Evolutionary conservation across 495 filamentous ascomycete genomes (phyloP).

Genomic region (Neurospora terricola): DNA sequence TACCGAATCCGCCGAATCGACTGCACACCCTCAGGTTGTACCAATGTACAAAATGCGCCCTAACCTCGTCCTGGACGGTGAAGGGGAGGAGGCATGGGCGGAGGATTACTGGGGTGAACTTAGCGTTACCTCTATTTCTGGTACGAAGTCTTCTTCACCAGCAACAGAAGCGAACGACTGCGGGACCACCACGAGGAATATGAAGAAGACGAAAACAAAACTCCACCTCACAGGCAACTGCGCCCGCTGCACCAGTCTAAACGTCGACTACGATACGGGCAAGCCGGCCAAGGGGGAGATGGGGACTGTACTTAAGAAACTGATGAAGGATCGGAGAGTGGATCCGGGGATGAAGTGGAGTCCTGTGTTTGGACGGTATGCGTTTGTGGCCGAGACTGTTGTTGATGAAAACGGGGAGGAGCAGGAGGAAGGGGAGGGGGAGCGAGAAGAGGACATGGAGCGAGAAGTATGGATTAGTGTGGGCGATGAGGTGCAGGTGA

Average conservation of each 20-base stretch:
- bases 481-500: slow-evolving; percentile 62
- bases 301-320: slow-evolving; percentile 62
- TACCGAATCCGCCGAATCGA: not conserved
- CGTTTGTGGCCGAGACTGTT: slow-evolving; percentile 40
- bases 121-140: slow-evolving; percentile 18
- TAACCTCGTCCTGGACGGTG: slow-evolving; percentile 65
- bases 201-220: slow-evolving; percentile 24
- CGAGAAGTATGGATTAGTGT: slow-evolving; percentile 27
- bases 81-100: slow-evolving; percentile 51
- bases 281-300: slow-evolving; percentile 50
- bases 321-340: slow-evolving; percentile 69
- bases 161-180: not conserved
- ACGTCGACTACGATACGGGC: slow-evolving; percentile 75
- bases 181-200: not conserved
- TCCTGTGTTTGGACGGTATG: slow-evolving; percentile 80
- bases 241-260: slow-evolving; percentile 65
- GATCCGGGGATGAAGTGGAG: slow-evolving; percentile 63
- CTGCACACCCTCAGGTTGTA: not conserved
- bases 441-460: slow-evolving; percentile 36
- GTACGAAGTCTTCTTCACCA: slow-evolving; percentile 18
- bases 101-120: slow-evolving; percentile 84
- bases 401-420: slow-evolving; percentile 51
- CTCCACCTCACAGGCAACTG: slow-evolving; percentile 70
- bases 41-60: slow-evolving; percentile 69
- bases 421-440: slow-evolving; percentile 46